Base-by-base conservation (phyloP, 345 rosid species). In the Dipteronia dyeriana region DNA sequence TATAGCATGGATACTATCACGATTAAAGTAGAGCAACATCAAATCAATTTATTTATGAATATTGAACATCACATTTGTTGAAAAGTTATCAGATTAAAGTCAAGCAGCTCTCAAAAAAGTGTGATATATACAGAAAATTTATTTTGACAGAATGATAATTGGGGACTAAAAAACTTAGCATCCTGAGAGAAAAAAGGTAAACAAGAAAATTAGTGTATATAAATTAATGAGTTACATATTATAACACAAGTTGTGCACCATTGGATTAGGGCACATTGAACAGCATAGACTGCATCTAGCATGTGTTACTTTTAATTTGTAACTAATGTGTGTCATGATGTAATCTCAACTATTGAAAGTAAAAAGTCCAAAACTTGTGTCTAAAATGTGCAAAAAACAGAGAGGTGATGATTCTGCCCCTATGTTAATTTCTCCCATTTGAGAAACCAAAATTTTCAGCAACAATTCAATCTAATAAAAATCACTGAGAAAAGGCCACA, bases 391-490 rank as follows among this genome's bases (percentile, higher is more conserved):
- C 54, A 49, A 49, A 49, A 49, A 49, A 49, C 54, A 49, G 54
- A 49, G 54, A 14, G 54, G 54, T 49, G 14, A 14, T 49, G 16
- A 49, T 13, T 49, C 54, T 3, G 54, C 54, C 54, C 17, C 54
- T 49, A 41, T 41, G 16, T 64, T 31, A 64, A 64, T 9, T 68
- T 68, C 20, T n/a, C 31, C 47, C 31, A 43, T 41, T 8, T 68
- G 13, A 43, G 71, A 68, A 41, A n/a, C 17, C 54, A 43, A 68
- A 43, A 22, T 16, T 20, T 39, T 25, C 25, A 43, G 71, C 31
- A 68, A 41, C 9, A 20, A 68, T 43, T 68, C 69, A 41, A 66
- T 66, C 71, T 41, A 68, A 39, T 13, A 64, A 64, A 39, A 12
- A 29, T 26, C 39, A 29, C 41, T 14, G 7, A 64, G 10, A 13